These are phyloP conservation scores for Phaeodactylum tricornutum DNA, from an alignment of 108 stramenopile species.

Conservation along the genomic window DNA sequence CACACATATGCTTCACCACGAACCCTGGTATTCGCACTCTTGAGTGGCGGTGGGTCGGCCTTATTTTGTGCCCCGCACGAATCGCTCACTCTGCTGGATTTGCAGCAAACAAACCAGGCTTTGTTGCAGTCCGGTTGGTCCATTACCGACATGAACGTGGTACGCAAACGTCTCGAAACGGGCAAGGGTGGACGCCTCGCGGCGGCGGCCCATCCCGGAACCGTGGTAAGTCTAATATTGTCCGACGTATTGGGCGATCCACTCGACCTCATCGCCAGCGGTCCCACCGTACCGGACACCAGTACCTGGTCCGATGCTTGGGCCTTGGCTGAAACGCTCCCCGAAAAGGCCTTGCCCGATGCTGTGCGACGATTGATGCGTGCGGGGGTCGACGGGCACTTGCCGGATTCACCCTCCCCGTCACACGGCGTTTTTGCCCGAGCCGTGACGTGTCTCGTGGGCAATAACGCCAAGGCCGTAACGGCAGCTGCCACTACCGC, in stretches of 20 bases:
- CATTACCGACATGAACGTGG: slow-evolving; percentile 78
- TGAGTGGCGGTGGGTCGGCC: slow-evolving; percentile 80
- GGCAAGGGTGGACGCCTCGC: slow-evolving; percentile 77
- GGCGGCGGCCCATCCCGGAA: slow-evolving; percentile 36
- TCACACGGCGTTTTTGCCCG: slow-evolving; percentile 36
- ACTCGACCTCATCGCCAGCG: slow-evolving; percentile 79
- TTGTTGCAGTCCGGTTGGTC: slow-evolving; percentile 67
- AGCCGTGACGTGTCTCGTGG: slow-evolving; percentile 52
- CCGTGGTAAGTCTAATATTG: slow-evolving; percentile 7
- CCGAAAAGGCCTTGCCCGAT: slow-evolving; percentile 4
- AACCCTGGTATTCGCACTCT: slow-evolving; percentile 52
- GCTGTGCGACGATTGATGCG: slow-evolving; percentile 20
- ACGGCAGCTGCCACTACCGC: slow-evolving; percentile 59
- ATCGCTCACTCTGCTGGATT: slow-evolving; percentile 49
- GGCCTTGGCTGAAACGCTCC: slow-evolving; percentile 29
- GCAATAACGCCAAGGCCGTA: slow-evolving; percentile 70
- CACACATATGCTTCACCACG: neutral
- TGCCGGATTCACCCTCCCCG: slow-evolving; percentile 40
- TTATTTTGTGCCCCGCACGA: slow-evolving; percentile 59
- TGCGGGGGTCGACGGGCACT: slow-evolving; percentile 21
- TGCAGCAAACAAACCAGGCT: slow-evolving; percentile 39
- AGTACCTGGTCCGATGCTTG: slow-evolving; percentile 50
- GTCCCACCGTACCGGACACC: slow-evolving; percentile 73
- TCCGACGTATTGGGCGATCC: slow-evolving; percentile 85
- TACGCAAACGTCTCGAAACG: slow-evolving; percentile 65